Evolutionary conservation across 495 filamentous ascomycete genomes (phyloP).

Genomic region (Podospora appendiculata): DNA sequence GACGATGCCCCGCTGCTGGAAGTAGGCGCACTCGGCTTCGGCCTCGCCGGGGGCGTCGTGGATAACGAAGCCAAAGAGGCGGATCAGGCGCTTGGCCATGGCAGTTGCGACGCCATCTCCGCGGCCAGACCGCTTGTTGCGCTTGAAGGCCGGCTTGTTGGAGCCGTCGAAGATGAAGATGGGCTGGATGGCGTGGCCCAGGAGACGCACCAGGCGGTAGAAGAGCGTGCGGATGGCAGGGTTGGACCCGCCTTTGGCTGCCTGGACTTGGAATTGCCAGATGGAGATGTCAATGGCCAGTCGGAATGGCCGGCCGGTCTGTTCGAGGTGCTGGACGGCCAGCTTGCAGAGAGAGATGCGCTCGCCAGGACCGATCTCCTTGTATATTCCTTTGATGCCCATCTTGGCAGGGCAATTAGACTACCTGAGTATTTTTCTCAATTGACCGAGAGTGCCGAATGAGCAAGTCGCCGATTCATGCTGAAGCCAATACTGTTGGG

Average conservation of each 20-base stretch:
- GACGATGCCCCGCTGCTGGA: conserved; percentile 78
- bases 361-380: conserved; percentile 75
- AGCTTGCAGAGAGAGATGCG: conserved; percentile 79
- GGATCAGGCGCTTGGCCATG: conserved; percentile 71
- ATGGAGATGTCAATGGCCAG: conserved; percentile 94
- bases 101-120: conserved; percentile 44
- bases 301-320: conserved; percentile 63
- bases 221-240: conserved; percentile 89
- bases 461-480: no score
- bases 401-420: no score
- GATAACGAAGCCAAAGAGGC: conserved; percentile 74
- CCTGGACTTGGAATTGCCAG: conserved; percentile 93
- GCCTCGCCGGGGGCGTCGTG: conserved; percentile 93
- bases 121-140: conserved; percentile 57
- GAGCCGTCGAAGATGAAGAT: conserved; percentile 95
- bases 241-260: conserved; percentile 79
- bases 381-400: conserved; percentile 73
- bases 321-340: conserved; percentile 64
- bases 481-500: no score
- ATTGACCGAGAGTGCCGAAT: no score
- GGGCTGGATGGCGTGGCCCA: conserved; percentile 73
- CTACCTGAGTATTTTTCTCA: no score
- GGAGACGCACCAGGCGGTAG: conserved; percentile 78
- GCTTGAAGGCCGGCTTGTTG: conserved; percentile 84
- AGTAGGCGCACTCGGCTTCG: conserved; percentile 87